These are phyloP conservation scores for Microbotryomycetes sp. DNA, from an alignment of 1,284 basidiomycete genomes.

Conservation along the genomic window DNA sequence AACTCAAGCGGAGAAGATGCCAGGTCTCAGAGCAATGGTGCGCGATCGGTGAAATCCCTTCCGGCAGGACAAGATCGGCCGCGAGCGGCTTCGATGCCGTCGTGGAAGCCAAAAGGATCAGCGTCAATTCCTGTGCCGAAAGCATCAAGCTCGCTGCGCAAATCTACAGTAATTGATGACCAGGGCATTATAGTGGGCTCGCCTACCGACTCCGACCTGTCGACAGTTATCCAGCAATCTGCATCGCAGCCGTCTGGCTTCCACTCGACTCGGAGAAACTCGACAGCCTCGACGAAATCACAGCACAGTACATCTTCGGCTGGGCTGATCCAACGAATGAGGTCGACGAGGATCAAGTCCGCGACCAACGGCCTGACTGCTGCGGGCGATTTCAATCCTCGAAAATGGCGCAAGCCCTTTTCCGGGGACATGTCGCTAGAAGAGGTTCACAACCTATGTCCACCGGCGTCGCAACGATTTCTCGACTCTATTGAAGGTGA, in stretches of 20 bases:
- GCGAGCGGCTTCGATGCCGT: neutral
- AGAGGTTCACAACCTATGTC: slow-evolving; percentile 4
- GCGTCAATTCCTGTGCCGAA: neutral
- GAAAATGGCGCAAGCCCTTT: slow-evolving; percentile 16
- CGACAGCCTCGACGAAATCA: neutral
- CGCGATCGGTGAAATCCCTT: neutral
- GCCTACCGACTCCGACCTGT: slow-evolving; percentile 2
- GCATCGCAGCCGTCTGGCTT: neutral
- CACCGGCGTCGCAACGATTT: slow-evolving; percentile 7
- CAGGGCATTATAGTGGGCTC: neutral
- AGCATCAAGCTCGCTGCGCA: neutral
- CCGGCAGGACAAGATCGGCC: neutral
- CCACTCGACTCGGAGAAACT: neutral
- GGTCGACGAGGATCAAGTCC: slow-evolving; percentile 5
- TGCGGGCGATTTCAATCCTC: slow-evolving; percentile 2
- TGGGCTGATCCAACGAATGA: neutral
- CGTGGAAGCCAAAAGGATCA: neutral
- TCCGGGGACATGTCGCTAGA: slow-evolving; percentile 7
- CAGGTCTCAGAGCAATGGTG: neutral
- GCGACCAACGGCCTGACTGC: neutral
- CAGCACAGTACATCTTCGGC: neutral
- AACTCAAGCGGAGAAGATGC: neutral
- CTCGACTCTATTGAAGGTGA: slow-evolving; percentile 23
- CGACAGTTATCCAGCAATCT: neutral
- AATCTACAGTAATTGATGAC: neutral